phyloP scores from a whole-genome alignment of 2,329 filamentous ascomycete genomes.

The Lithohypha guttulata region DNA sequence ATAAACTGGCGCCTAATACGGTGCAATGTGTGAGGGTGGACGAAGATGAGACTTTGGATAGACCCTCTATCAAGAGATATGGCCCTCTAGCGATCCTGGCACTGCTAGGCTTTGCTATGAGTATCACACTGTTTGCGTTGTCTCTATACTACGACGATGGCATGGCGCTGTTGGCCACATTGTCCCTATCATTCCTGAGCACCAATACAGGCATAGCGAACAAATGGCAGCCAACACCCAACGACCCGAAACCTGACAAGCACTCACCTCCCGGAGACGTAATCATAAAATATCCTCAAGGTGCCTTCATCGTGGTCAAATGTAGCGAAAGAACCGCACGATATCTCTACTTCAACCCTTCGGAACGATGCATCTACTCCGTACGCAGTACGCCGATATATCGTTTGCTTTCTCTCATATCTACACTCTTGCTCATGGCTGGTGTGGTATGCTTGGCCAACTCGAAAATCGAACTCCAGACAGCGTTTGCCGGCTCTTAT shows the following conservation, averaged over 20 bases:
- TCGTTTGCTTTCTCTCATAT: conserved; percentile 38
- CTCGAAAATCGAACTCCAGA: conserved; percentile 36
- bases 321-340: conserved; percentile 41
- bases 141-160: conserved; percentile 37
- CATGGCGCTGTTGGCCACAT: conserved; percentile 40
- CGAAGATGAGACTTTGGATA: conserved; percentile 23
- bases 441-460: conserved; percentile 43
- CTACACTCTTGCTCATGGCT: conserved; percentile 42
- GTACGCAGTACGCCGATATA: conserved; percentile 32
- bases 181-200: conserved; percentile 39
- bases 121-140: conserved; percentile 32
- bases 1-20: conserved; percentile 28
- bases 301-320: conserved; percentile 39
- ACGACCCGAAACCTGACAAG: conserved; percentile 26
- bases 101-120: conserved; percentile 36
- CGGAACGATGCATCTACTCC: conserved; percentile 38
- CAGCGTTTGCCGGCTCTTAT: conserved; percentile 40
- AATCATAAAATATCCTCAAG: conserved; percentile 42
- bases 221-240: conserved; percentile 38
- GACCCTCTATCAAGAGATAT: conserved; percentile 34
- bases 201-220: conserved; percentile 40
- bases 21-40: conserved; percentile 33
- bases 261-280: conserved; percentile 34
- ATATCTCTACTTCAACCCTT: conserved; percentile 41
- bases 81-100: conserved; percentile 38